These are phyloP conservation scores for Sapria himalayana DNA, from an alignment of 345 rosid genomes.

Conservation along the genomic window DNA sequence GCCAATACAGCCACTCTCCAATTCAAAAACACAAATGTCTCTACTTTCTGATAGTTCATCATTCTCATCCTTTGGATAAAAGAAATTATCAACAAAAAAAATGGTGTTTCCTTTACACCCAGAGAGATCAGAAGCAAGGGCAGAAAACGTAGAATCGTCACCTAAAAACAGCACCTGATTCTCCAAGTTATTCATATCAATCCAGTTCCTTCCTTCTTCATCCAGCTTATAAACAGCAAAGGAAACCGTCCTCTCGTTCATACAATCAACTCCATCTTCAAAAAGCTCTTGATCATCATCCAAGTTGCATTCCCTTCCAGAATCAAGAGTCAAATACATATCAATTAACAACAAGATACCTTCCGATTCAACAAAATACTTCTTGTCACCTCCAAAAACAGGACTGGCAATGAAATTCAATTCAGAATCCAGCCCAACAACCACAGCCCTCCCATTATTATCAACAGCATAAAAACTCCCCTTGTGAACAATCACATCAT, in stretches of 20 bases:
- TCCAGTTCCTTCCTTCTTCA: conserved; percentile 28
- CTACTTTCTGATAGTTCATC: conserved; percentile 14
- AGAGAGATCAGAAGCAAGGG: conserved; percentile 26
- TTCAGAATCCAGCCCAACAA: conserved; percentile 21
- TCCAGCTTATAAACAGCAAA: conserved; percentile 49
- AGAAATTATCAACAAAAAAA: conserved; percentile 38
- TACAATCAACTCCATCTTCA: conserved; percentile 16
- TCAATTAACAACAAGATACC: conserved; percentile 62
- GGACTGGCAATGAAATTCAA: conserved; percentile 20
- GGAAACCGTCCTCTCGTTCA: conserved; percentile 57
- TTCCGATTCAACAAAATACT: conserved; percentile 58
- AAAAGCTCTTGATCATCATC: conserved; percentile 12
- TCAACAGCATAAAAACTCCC: conserved; percentile 63
- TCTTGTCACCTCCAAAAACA: conserved; percentile 75
- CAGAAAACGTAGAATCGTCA: conserved; percentile 61
- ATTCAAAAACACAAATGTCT: conserved; percentile 46
- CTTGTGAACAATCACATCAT: conserved; percentile 45
- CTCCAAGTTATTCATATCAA: conserved; percentile 24
- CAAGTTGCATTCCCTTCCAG: conserved; percentile 17
- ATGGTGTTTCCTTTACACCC: conserved; percentile 34
- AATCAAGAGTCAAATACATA: conserved; percentile 54
- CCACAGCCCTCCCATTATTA: conserved; percentile 40
- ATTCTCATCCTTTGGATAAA: conserved; percentile 17
- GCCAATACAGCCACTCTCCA: conserved; percentile 30
- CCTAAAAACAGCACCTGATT: conserved; percentile 61